Percentiles rank a stretch among this genome's conserved stretches.
These are phyloP conservation scores for Komagataella kurtzmanii DNA, from an alignment of 805 yeast species.

Conservation along the genomic window DNA sequence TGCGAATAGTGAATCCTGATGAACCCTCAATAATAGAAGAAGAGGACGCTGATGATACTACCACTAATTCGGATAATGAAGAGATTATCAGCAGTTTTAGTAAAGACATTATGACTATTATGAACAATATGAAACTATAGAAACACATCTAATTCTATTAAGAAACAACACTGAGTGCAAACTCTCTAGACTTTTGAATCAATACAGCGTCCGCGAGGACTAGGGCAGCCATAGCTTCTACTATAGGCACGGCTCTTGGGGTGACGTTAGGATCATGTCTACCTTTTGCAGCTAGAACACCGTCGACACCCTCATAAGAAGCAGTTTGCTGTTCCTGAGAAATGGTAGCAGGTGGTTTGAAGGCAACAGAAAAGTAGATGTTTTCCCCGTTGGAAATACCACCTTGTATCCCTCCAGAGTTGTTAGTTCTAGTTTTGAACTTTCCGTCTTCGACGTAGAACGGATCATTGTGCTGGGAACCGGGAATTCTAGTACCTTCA, in stretches of 20 bases:
- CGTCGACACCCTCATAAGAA: constrained; percentile 78
- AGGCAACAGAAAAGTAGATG: constrained; percentile 88
- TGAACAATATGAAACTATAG: background rate
- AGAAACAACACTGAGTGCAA: constrained; percentile 22
- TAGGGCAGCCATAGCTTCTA: constrained; percentile 96
- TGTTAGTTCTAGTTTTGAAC: constrained; percentile 79
- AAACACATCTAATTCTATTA: constrained; percentile 3
- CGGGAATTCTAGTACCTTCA: constrained; percentile 78
- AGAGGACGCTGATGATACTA: background rate
- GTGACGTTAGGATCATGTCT: constrained; percentile 98
- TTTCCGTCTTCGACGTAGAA: constrained; percentile 52
- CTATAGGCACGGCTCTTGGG: constrained; percentile 97
- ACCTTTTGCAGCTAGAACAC: constrained; percentile 89
- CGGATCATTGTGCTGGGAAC: constrained; percentile 88
- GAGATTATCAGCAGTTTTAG: background rate
- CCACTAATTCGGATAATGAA: background rate
- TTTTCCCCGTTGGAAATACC: constrained; percentile 95
- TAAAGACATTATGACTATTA: background rate
- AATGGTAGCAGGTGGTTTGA: constrained; percentile 97
- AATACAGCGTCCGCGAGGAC: constrained; percentile 78
- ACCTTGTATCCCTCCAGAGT: constrained; percentile 96
- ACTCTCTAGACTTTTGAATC: constrained; percentile 78
- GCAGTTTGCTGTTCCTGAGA: constrained; percentile 85
- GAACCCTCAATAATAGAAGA: background rate
- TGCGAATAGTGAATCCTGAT: background rate